Base-by-base conservation (phyloP, 352 stramenopile genomes). In the Globisporangium mamillatum region DNA sequence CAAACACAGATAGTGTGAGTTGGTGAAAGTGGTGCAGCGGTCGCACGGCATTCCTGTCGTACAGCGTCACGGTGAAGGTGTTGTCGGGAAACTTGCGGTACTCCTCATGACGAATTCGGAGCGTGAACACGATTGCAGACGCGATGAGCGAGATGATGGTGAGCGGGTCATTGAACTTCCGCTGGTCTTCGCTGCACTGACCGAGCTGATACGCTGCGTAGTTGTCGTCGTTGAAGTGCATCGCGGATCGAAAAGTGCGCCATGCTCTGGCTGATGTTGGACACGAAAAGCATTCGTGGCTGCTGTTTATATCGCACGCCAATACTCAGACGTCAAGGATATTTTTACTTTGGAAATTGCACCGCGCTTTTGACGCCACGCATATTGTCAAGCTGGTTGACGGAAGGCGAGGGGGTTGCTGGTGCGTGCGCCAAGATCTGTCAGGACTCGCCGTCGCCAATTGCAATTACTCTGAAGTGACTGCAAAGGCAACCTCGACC, bases 81-180 rank as follows among this genome's bases (percentile, higher is more conserved):
- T 70, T 80, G 53, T 80, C 71, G 4, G 74, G 74, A 58, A 78
- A 80, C 56, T 70, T 76, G 68, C 64, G 71, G 36, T 74, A 67
- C 53, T 78, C 71, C 12, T 71, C 60, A 14, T 70, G 74, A 3
- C 55, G 71, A 68, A 78, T 67, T 53, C 72, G 74, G 32, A 72
- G 48, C 57, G 71, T 7, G 48, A 80, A 62, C 14, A 80, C 69
- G 34, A 64, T 59, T 2, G 57, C 48, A 16, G 71, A 71, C n/a
- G 68, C 68, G 10, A 67, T 29, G 46, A 78, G 60, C 27, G 74
- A 80, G 48, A 74, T 55, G 18, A 76, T 69, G 5, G 74, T 76
- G 20, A 80, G 66, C 24, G 60, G 60, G 18, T 73, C 68, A 64
- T 78, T 75, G 54, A 77, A 77, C 56, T 58, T 63, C 29, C 69